phyloP scores from a whole-genome alignment of 1,139 yeast species.

The Suhomyces coccinellae region DNA sequence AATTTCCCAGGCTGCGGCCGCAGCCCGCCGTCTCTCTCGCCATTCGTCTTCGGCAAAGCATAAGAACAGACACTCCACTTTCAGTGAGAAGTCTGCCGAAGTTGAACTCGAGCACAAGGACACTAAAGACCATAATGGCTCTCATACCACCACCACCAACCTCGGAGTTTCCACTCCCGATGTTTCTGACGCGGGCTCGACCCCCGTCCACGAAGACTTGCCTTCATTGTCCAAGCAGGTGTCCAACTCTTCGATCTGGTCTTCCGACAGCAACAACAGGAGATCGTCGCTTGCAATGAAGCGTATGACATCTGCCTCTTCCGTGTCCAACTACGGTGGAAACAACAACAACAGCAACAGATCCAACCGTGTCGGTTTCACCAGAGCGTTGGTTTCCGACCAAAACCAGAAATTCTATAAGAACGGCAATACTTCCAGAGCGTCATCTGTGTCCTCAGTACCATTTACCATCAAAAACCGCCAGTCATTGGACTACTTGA shows the following conservation, averaged over 20 bases:
- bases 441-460: slow-evolving; percentile 17
- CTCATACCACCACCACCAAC: slow-evolving; percentile 10
- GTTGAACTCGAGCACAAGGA: slow-evolving; percentile 9
- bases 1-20: slow-evolving; percentile 5
- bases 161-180: slow-evolving; percentile 9
- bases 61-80: slow-evolving; percentile 11
- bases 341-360: slow-evolving; percentile 9
- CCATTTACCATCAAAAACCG: slow-evolving; percentile 27
- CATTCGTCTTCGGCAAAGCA: slow-evolving; percentile 11
- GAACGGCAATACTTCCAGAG: slow-evolving; percentile 25
- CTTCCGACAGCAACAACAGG: slow-evolving; percentile 34
- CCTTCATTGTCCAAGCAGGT: slow-evolving; percentile 31
- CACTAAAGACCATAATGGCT: slow-evolving; percentile 8
- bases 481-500: slow-evolving; percentile 33
- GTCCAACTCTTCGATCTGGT: slow-evolving; percentile 42
- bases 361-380: slow-evolving; percentile 40
- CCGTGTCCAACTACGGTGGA: slow-evolving; percentile 31
- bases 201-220: slow-evolving; percentile 11
- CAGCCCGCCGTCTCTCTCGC: slow-evolving; percentile 17
- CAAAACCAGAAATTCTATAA: slow-evolving; percentile 27
- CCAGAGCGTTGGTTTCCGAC: slow-evolving; percentile 43
- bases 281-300: slow-evolving; percentile 33
- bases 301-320: slow-evolving; percentile 35
- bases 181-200: slow-evolving; percentile 8
- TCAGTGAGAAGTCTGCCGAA: slow-evolving; percentile 11